These are phyloP conservation scores for Beauveria medogensis DNA, from an alignment of 2,329 filamentous ascomycete species.

Conservation along the genomic window DNA sequence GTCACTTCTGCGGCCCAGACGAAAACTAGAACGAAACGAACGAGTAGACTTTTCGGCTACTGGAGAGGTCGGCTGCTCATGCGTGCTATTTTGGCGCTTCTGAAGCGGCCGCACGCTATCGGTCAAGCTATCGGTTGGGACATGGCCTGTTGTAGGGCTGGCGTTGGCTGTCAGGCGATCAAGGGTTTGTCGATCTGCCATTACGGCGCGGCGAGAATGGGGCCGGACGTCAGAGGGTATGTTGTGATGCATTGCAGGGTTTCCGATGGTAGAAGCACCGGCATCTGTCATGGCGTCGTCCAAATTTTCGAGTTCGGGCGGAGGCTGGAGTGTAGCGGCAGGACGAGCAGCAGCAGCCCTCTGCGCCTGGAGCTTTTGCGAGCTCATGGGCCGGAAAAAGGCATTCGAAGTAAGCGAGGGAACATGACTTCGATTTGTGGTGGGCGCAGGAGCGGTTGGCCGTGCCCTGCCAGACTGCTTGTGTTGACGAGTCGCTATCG, in stretches of 20 bases:
- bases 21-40: conserved; percentile 70
- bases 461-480: conserved; percentile 36
- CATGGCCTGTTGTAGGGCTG: conserved; percentile 57
- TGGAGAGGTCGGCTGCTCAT: conserved; percentile 29
- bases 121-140: conserved; percentile 53
- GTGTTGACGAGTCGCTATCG: conserved; percentile 31
- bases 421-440: conserved; percentile 69
- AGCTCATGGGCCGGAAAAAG: conserved; percentile 96
- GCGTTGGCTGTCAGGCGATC: conserved; percentile 67
- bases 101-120: conserved; percentile 77
- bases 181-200: conserved; percentile 64
- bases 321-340: conserved; percentile 30
- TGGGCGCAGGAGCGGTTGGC: conserved; percentile 44
- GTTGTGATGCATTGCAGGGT: conserved; percentile 19
- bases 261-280: conserved; percentile 37
- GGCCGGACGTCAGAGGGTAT: conserved; percentile 40
- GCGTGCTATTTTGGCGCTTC: conserved; percentile 24
- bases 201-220: conserved; percentile 70
- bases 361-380: conserved; percentile 87
- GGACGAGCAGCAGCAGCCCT: conserved; percentile 51
- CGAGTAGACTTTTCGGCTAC: conserved; percentile 62
- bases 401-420: conserved; percentile 81
- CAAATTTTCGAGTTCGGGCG: conserved; percentile 21
- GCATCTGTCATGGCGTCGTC: conserved; percentile 35
- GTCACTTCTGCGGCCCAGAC: conserved; percentile 52